These are phyloP conservation scores for Lachnellula arida DNA, from an alignment of 2,329 filamentous ascomycete genomes.

Conservation along the genomic window DNA sequence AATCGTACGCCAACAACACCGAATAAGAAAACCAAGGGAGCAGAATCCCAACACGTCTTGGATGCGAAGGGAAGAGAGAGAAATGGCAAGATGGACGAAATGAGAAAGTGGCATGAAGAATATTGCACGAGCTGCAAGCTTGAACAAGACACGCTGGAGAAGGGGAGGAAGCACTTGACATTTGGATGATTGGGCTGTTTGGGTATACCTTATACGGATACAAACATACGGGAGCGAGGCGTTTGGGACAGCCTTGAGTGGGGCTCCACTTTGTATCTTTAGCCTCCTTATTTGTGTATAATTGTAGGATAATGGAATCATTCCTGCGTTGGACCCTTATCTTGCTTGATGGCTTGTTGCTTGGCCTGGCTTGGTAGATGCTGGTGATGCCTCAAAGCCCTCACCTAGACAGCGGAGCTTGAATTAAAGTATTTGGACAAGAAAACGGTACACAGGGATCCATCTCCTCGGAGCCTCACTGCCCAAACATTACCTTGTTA, in stretches of 20 bases:
- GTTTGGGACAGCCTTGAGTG: neutral
- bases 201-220: neutral
- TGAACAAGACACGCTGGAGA: conserved; percentile 28
- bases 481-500: too few relatives aligned
- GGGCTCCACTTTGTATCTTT: neutral
- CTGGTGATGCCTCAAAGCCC: too few relatives aligned
- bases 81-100: conserved; percentile 38
- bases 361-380: too few relatives aligned
- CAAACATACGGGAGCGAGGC: neutral
- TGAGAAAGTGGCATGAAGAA: conserved; percentile 51
- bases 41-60: conserved; percentile 18
- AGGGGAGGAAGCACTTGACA: conserved; percentile 18
- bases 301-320: neutral
- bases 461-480: too few relatives aligned
- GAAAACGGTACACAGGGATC: too few relatives aligned
- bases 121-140: conserved; percentile 58
- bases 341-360: too few relatives aligned
- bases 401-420: too few relatives aligned
- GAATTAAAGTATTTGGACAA: too few relatives aligned
- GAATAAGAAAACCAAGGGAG: conserved; percentile 24
- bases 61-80: conserved; percentile 21
- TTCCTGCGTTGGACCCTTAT: too few relatives aligned
- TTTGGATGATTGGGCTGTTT: conserved; percentile 20
- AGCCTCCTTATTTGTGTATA: neutral
- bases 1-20: conserved; percentile 23